Evolutionary conservation across 2,329 filamentous ascomycete genomes (phyloP), one percentile per base, ranked within the genome.

Genomic region (Aureobasidium melanogenum): DNA sequence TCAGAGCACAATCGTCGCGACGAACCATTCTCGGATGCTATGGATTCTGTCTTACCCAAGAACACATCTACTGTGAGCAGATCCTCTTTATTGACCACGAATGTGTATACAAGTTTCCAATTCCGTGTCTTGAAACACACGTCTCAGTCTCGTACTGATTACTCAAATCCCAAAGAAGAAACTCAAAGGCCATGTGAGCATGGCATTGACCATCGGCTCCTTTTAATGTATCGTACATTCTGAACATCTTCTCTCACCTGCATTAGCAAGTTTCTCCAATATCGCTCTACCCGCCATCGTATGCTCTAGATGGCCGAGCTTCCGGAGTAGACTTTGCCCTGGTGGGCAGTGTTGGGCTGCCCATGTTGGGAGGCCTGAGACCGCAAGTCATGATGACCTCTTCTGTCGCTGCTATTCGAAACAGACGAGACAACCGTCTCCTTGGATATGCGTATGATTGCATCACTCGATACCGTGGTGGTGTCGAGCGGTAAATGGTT

Each of bases 191-290:
- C 28, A 44, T 55, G 52, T 43, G 52, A 32, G 52, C 26, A 32
- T 55, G 12, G 52, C 52, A 55, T 44, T 55, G 52, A 55, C 52
- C 52, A 43, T 44, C 52, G 24, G 26, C 38, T 36, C 52, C n/a
- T n/a, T 30, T 55, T 41, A 15, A 34, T 44, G 32, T 34, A 44
- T 32, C 38, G 38, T 22, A 44, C 38, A 44, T 55, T 38, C 39
- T 55, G 28, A 26, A n/a, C 19, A 28, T 34, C 17, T 32, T 36
- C 36, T 9, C 38, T 34, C 26, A 55, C 52, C 32, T 55, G 52
- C 52, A 55, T 55, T 55, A 54, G 50, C 14, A 34, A 17, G 38
- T 55, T 22, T 44, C 17, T 55, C 39, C 6, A 30, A 55, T 34
- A 44, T 43, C 26, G n/a, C 38, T 39, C 26, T 43, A 44, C 26